phyloP scores from a whole-genome alignment of 208 protist species.

The Leptomonas seymouri region DNA sequence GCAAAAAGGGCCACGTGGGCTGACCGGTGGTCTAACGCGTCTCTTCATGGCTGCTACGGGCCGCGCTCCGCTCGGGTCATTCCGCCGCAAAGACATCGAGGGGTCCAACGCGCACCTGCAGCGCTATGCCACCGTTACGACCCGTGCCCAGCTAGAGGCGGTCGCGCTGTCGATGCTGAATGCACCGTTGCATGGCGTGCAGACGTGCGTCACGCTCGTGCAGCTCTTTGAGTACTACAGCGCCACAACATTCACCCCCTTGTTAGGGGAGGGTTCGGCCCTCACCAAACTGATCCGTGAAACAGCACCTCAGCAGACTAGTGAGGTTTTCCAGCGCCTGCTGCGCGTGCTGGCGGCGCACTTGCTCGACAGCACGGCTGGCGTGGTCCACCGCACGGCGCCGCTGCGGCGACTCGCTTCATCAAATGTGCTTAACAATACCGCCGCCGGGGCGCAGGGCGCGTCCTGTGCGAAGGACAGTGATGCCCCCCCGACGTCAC shows the following conservation, averaged over 20 bases:
- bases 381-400: conserved; percentile 41
- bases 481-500: not conserved
- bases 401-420: conserved; percentile 61
- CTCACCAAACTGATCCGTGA: conserved; percentile 60
- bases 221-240: conserved; percentile 82
- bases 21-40: conserved; percentile 45
- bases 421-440: conserved; percentile 24
- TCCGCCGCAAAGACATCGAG: conserved; percentile 7
- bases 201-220: conserved; percentile 55
- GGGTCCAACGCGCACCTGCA: conserved; percentile 23
- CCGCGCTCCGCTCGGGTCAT: conserved; percentile 10
- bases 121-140: conserved; percentile 57
- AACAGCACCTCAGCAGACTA: conserved; percentile 48
- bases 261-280: conserved; percentile 51
- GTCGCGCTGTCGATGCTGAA: conserved; percentile 43
- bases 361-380: conserved; percentile 60
- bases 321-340: conserved; percentile 48
- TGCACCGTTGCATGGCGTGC: conserved; percentile 44
- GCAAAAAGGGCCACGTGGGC: conserved; percentile 31
- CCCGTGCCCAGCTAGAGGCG: conserved; percentile 60
- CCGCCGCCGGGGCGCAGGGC: conserved; percentile 3
- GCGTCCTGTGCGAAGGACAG: not conserved
- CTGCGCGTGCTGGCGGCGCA: conserved; percentile 44
- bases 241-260: conserved; percentile 48
- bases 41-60: conserved; percentile 51